Conservation (phyloP, 176 grass and related monocot genomes). For the Luzula sylvatica region DNA sequence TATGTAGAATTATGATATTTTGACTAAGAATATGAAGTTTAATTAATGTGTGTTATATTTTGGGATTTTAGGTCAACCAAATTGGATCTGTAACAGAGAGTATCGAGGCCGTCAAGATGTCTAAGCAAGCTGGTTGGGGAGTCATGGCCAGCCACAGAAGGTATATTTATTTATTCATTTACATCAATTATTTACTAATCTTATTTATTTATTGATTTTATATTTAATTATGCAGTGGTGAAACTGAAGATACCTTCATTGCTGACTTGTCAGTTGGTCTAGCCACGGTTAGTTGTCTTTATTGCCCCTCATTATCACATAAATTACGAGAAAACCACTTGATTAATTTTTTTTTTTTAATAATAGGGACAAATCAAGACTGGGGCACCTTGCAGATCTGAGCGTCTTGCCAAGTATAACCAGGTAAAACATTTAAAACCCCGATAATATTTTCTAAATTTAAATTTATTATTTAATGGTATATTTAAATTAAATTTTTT, state of each 20-base stretch:
- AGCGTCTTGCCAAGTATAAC: slow-evolving; percentile 97
- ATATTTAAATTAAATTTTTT: not conserved
- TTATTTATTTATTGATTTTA: not conserved
- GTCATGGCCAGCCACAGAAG: slow-evolving; percentile 93
- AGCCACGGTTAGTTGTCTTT: slow-evolving; percentile 41
- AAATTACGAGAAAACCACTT: not conserved
- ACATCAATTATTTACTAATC: not conserved
- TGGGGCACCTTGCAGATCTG: slow-evolving; percentile 87
- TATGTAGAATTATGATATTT: not conserved
- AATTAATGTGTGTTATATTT: not conserved
- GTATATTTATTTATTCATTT: slow-evolving; percentile 18
- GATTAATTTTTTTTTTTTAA: slow-evolving; percentile 1
- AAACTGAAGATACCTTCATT: slow-evolving; percentile 98
- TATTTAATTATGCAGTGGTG: slow-evolving; percentile 45
- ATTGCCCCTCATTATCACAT: not conserved
- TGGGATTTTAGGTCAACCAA: slow-evolving; percentile 62
- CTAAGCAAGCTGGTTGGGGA: slow-evolving; percentile 78
- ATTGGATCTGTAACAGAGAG: slow-evolving; percentile 91
- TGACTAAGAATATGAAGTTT: not conserved
- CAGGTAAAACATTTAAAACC: slow-evolving; percentile 33
- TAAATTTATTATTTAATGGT: not conserved
- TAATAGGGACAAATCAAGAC: slow-evolving; percentile 95
- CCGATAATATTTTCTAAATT: not conserved
- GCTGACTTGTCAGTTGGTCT: slow-evolving; percentile 82
- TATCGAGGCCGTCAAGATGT: slow-evolving; percentile 92